Evolutionary conservation across 805 yeast species (phyloP).

Genomic region (Wickerhamiella brachini): DNA sequence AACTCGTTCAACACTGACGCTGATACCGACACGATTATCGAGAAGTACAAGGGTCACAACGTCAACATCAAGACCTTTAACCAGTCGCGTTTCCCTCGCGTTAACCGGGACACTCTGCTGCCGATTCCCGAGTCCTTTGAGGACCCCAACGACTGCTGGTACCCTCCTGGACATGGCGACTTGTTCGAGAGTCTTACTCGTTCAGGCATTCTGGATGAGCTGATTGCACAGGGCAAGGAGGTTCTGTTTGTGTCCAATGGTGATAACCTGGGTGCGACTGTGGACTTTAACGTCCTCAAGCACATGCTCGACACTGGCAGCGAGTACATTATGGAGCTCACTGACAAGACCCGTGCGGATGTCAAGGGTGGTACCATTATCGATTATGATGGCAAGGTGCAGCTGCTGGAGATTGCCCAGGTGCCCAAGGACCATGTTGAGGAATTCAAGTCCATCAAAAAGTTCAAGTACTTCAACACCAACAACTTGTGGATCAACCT

Average conservation of each 20-base stretch:
- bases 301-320: slow-evolving; percentile 87
- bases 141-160: slow-evolving; percentile 79
- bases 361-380: slow-evolving; percentile 98
- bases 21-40: slow-evolving; percentile 88
- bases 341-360: slow-evolving; percentile 97
- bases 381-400: slow-evolving; percentile 86
- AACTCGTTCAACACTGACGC: slow-evolving; percentile 95
- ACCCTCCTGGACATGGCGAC: slow-evolving; percentile 99
- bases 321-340: slow-evolving; percentile 95
- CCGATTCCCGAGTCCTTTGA: slow-evolving; percentile 76
- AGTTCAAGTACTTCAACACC: slow-evolving; percentile 95
- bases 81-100: slow-evolving; percentile 96
- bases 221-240: slow-evolving; percentile 89
- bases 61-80: slow-evolving; percentile 90
- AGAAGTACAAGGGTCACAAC: slow-evolving; percentile 93
- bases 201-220: slow-evolving; percentile 82
- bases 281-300: slow-evolving; percentile 74
- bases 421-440: slow-evolving; percentile 98
- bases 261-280: slow-evolving; percentile 97
- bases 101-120: slow-evolving; percentile 84
- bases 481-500: slow-evolving; percentile 96
- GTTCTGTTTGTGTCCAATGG: slow-evolving; percentile 91
- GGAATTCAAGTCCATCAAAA: slow-evolving; percentile 94
- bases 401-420: slow-evolving; percentile 93
- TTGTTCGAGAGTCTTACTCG: slow-evolving; percentile 78